Percentiles rank a stretch among this genome's conserved stretches.
These are phyloP conservation scores for Filosporella fistucella DNA, from an alignment of 495 filamentous ascomycete species.

Conservation along the genomic window DNA sequence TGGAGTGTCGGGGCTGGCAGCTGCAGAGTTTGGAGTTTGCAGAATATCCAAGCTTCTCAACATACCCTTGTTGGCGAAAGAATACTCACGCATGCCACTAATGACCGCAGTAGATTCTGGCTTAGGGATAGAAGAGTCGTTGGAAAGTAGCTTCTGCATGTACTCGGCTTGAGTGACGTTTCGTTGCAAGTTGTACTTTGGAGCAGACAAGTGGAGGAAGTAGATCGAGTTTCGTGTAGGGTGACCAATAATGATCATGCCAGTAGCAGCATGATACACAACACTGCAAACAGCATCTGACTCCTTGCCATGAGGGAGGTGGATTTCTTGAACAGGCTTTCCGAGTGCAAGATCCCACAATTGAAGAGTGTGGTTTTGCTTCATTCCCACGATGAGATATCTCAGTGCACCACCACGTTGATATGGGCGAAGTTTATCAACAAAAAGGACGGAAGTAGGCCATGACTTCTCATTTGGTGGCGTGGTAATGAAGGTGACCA, in stretches of 20 bases:
- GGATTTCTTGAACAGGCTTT: slow-evolving; percentile 94
- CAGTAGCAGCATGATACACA: slow-evolving; percentile 81
- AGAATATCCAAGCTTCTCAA: slow-evolving; percentile 88
- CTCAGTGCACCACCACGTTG: slow-evolving; percentile 78
- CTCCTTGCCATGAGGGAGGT: slow-evolving; percentile 93
- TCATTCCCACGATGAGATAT: slow-evolving; percentile 95
- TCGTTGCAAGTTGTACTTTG: slow-evolving; percentile 74
- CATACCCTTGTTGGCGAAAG: slow-evolving; percentile 81
- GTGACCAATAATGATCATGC: slow-evolving; percentile 92
- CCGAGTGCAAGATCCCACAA: slow-evolving; percentile 96
- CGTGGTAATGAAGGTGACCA: slow-evolving; percentile 74
- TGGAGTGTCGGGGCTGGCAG: slow-evolving; percentile 39
- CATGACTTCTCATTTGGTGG: slow-evolving; percentile 81
- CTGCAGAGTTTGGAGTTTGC: slow-evolving; percentile 50
- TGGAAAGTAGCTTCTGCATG: slow-evolving; percentile 66
- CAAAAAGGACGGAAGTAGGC: slow-evolving; percentile 91
- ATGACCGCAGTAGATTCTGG: slow-evolving; percentile 94
- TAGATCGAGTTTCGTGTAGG: slow-evolving; percentile 96
- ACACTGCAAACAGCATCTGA: slow-evolving; percentile 96
- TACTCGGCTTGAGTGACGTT: slow-evolving; percentile 82
- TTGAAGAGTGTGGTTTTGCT: slow-evolving; percentile 98
- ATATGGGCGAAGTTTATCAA: slow-evolving; percentile 92
- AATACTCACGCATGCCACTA: slow-evolving; percentile 91
- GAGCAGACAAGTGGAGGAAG: slow-evolving; percentile 90
- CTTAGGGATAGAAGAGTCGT: slow-evolving; percentile 68